Evolutionary conservation across 768 basidiomycete genomes (phyloP).

Genomic region (Cytidiella melzeri): DNA sequence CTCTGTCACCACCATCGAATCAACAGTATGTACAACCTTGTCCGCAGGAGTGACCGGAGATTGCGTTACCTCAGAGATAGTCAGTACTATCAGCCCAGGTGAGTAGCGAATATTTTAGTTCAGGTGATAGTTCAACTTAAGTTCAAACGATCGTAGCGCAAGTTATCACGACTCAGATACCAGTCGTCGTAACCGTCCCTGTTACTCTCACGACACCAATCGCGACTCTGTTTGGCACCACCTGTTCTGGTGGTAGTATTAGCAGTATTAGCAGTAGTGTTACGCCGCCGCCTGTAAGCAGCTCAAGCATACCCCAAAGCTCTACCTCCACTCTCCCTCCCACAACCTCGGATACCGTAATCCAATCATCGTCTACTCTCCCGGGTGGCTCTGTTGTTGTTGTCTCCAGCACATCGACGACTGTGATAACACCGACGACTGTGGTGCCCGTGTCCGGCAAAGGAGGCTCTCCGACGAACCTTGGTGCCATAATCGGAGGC

Average conservation of each 20-base stretch:
- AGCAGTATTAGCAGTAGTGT: background rate
- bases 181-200: conserved; percentile 14
- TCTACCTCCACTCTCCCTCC: conserved; percentile 7
- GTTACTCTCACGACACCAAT: conserved; percentile 13
- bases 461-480: conserved; percentile 4
- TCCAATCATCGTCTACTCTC: conserved; percentile 9
- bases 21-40: conserved; percentile 6
- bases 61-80: conserved; percentile 7
- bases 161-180: conserved; percentile 10
- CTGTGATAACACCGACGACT: conserved; percentile 7
- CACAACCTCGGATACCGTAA: conserved; percentile 11
- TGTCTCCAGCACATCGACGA: conserved; percentile 12
- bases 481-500: conserved; percentile 16
- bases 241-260: conserved; percentile 8
- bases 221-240: conserved; percentile 16
- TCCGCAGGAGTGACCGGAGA: conserved; percentile 3
- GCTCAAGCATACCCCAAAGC: background rate
- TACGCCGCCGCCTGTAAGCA: background rate
- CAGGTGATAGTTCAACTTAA: no score
- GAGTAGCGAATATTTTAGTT: background rate
- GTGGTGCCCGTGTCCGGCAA: conserved; percentile 2
- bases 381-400: conserved; percentile 12
- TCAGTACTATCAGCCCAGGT: conserved; percentile 16
- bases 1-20: conserved; percentile 12
- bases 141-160: background rate